Evolutionary conservation across 2,329 filamentous ascomycete genomes (phyloP).

Genomic region (Alternaria sp.): DNA sequence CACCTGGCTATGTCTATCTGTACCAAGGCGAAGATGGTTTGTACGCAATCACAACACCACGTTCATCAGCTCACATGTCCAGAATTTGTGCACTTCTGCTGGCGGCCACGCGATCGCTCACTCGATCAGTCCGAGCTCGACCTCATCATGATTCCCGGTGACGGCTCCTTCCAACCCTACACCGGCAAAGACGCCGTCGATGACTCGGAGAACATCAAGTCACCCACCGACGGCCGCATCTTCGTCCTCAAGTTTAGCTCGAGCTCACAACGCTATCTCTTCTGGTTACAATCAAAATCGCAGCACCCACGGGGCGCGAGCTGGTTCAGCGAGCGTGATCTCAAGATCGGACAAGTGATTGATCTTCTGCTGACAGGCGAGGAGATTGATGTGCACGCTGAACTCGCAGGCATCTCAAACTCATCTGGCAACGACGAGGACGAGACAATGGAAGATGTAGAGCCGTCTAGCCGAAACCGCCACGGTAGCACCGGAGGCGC

Average conservation of each 20-base stretch:
- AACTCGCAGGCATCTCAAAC: conserved; percentile 69
- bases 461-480: conserved; percentile 41
- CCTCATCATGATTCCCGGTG: conserved; percentile 90
- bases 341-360: conserved; percentile 87
- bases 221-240: conserved; percentile 81
- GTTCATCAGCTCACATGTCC: conserved; percentile 23
- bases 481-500: conserved; percentile 73
- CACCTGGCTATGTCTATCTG: conserved; percentile 88
- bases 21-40: conserved; percentile 84
- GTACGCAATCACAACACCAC: conserved; percentile 17
- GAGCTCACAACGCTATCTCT: conserved; percentile 88
- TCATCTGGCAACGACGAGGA: conserved; percentile 65
- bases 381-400: conserved; percentile 78
- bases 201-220: conserved; percentile 67
- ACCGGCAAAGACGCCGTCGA: conserved; percentile 60
- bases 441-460: conserved; percentile 71
- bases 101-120: conserved; percentile 79
- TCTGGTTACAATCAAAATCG: conserved; percentile 94
- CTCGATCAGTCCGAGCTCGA: conserved; percentile 81
- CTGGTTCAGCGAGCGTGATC: conserved; percentile 85
- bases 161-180: conserved; percentile 88
- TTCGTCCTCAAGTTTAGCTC: conserved; percentile 94
- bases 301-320: conserved; percentile 74
- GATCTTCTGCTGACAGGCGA: conserved; percentile 86
- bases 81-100: conserved; percentile 97